Evolutionary conservation across 306 rosid species (phyloP).

Genomic region (Mucuna pruriens): DNA sequence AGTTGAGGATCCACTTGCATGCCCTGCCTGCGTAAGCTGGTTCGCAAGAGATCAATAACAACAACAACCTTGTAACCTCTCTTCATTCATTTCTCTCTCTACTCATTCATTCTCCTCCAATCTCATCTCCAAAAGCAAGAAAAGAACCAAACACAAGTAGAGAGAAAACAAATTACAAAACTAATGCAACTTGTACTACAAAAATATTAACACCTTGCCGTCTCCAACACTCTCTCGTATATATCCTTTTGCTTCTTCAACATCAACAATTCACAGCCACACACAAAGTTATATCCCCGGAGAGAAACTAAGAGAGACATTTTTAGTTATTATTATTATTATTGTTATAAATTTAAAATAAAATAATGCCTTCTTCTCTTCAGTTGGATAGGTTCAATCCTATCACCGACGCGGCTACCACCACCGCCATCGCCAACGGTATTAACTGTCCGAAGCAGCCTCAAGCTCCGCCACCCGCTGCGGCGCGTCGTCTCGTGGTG

Average conservation of each 20-base stretch:
- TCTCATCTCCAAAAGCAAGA: neutral
- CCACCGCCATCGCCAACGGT: conserved; percentile 41
- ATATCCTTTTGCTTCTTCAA: conserved; percentile 30
- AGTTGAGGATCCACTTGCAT: conserved; percentile 62
- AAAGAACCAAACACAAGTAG: neutral
- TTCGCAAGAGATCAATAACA: conserved; percentile 34
- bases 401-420: conserved; percentile 30
- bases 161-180: conserved; percentile 9
- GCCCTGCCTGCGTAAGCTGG: conserved; percentile 44
- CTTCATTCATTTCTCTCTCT: neutral
- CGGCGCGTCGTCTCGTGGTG: conserved; percentile 17
- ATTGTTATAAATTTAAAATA: neutral
- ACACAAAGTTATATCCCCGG: neutral
- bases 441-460: conserved; percentile 44
- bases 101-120: neutral
- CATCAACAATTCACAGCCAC: neutral
- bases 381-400: conserved; percentile 48
- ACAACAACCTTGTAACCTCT: conserved; percentile 10
- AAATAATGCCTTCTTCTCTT: conserved; percentile 50
- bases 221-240: conserved; percentile 8
- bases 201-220: conserved; percentile 31
- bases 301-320: neutral
- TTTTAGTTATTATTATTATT: neutral
- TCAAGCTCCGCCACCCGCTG: neutral
- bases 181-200: conserved; percentile 54